Percentiles rank a stretch among this genome's conserved stretches.
Conservation (phyloP, 345 rosid genomes). For the Camelina laxa region DNA sequence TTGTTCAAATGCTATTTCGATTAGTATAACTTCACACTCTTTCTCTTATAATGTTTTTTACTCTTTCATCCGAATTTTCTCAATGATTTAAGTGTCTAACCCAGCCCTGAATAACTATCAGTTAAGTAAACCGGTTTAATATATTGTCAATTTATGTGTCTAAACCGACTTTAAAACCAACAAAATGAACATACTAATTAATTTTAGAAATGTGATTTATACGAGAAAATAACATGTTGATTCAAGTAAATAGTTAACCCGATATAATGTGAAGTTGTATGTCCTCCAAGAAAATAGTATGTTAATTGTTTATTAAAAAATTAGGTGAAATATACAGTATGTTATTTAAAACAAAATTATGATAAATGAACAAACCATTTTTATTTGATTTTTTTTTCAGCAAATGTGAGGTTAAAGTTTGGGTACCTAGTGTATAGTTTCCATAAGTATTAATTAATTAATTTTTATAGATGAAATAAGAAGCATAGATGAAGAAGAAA, state of each 20-base stretch:
- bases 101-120: neutral
- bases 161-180: neutral
- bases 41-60: neutral
- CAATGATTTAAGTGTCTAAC: neutral
- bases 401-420: neutral
- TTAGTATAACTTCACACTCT: too few species aligned
- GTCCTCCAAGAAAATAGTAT: neutral
- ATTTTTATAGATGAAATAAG: neutral
- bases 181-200: neutral
- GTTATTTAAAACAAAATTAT: neutral
- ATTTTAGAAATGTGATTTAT: neutral
- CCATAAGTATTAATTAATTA: neutral
- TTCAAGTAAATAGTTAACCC: neutral
- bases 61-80: neutral
- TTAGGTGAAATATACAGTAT: too few species aligned
- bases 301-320: neutral
- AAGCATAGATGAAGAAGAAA: neutral
- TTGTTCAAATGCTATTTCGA: neutral
- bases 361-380: neutral
- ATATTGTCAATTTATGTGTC: neutral
- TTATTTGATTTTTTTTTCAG: neutral
- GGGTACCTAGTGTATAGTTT: neutral
- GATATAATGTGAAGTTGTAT: neutral
- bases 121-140: neutral
- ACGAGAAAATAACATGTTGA: neutral